These are phyloP conservation scores for Saturnispora sanitii DNA, from an alignment of 805 yeast genomes.

Conservation along the genomic window DNA sequence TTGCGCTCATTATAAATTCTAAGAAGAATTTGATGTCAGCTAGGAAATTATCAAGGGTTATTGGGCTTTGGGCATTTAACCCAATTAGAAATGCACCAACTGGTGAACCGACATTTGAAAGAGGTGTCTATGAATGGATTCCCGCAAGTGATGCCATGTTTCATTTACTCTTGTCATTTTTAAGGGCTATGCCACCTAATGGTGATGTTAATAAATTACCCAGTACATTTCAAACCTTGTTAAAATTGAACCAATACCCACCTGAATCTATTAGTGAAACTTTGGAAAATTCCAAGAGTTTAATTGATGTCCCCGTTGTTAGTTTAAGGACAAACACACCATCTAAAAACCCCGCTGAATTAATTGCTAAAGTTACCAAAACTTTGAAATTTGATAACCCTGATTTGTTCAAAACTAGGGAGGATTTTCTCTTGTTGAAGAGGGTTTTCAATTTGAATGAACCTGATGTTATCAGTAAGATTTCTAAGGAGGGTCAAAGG, in stretches of 20 bases:
- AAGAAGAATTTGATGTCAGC: constrained; percentile 72
- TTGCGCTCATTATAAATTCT: constrained; percentile 69
- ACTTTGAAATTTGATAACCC: constrained; percentile 62
- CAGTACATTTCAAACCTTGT: constrained; percentile 50
- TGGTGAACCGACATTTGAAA: constrained; percentile 39
- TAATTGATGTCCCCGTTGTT: constrained; percentile 30
- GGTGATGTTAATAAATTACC: constrained; percentile 52
- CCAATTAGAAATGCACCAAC: constrained; percentile 28
- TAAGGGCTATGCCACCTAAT: constrained; percentile 64
- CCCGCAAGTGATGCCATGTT: constrained; percentile 80
- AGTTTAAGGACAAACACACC: constrained; percentile 31
- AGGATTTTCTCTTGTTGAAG: constrained; percentile 67
- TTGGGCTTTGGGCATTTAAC: constrained; percentile 80
- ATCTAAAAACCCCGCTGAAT: constrained; percentile 43
- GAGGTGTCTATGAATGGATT: constrained; percentile 70
- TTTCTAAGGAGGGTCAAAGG: constrained; percentile 67
- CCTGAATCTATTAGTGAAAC: constrained; percentile 37
- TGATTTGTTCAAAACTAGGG: constrained; percentile 60
- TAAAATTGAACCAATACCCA: constrained; percentile 66
- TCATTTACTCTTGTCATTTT: constrained; percentile 66
- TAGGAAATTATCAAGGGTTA: constrained; percentile 67
- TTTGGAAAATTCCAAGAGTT: constrained; percentile 16
- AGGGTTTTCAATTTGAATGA: constrained; percentile 49
- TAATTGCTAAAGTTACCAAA: constrained; percentile 47
- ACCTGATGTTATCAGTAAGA: constrained; percentile 46